Evolutionary conservation across 1,284 basidiomycete genomes (phyloP).

Genomic region (Rhodotorula sp.): DNA sequence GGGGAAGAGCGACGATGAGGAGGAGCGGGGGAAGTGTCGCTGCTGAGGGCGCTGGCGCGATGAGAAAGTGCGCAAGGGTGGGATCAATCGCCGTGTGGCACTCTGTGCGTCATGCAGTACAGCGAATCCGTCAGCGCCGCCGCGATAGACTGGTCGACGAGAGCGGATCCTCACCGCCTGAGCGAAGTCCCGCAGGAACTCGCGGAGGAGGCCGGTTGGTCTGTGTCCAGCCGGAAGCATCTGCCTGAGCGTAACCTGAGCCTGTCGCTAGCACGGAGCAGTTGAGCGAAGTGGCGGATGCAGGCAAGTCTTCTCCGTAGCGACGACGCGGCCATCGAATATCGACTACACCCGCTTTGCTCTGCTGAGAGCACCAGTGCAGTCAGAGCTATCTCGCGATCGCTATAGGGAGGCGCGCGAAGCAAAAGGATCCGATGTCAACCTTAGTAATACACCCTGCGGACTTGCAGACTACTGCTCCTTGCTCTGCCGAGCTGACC

Average conservation of each 20-base stretch:
- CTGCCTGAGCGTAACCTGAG: no score
- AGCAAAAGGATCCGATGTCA: background rate
- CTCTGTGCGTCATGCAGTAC: background rate
- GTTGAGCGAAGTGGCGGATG: background rate
- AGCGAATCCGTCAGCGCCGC: background rate
- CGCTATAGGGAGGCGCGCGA: background rate
- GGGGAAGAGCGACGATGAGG: background rate
- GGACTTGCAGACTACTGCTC: background rate
- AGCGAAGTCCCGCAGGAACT: constrained; percentile 21
- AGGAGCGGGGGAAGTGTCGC: background rate
- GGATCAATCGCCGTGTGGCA: background rate
- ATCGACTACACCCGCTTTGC: background rate
- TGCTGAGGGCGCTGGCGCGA: constrained; percentile 4
- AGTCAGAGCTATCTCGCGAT: background rate
- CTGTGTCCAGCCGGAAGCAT: constrained; percentile 14
- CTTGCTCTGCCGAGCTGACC: constrained; percentile 3
- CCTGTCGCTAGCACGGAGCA: no score
- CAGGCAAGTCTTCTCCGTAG: no score
- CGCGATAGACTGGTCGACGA: background rate
- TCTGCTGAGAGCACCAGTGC: background rate
- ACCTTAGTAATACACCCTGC: no score
- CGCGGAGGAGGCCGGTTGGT: constrained; percentile 9
- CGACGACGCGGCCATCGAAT: background rate
- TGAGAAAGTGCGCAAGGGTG: constrained; percentile 16
- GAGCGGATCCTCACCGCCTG: constrained; percentile 10